phyloP scores from a whole-genome alignment of 192 early-diverging fungal species.

The Entomortierella chlamydospora region DNA sequence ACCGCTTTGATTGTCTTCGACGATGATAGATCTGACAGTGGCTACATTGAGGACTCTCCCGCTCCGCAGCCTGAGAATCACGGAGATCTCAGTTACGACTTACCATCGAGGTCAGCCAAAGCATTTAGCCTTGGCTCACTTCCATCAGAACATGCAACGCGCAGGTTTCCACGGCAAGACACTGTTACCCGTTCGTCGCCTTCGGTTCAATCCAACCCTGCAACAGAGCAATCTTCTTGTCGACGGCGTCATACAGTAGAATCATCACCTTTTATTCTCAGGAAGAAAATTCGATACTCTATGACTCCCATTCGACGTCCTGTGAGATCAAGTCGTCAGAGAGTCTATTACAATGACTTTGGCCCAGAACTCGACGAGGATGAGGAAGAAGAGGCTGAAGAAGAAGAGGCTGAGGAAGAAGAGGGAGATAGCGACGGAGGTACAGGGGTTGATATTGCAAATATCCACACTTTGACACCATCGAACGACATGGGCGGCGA shows the following conservation, averaged over 20 bases:
- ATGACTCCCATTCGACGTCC: conserved; percentile 18
- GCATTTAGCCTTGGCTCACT: neutral
- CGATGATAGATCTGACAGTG: neutral
- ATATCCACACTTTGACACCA: no score
- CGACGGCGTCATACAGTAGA: neutral
- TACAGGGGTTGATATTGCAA: no score
- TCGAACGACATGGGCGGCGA: no score
- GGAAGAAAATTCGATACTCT: conserved; percentile 11
- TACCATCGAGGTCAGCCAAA: no score
- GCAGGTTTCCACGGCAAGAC: no score
- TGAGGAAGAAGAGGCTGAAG: neutral
- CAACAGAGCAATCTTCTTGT: neutral
- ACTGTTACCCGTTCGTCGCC: no score
- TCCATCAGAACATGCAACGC: neutral
- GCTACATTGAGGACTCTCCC: neutral
- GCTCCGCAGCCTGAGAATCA: no score
- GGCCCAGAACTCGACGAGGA: neutral
- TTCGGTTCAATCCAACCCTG: no score
- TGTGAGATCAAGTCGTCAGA: neutral
- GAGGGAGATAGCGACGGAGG: no score
- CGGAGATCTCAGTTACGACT: neutral
- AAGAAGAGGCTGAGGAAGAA: neutral
- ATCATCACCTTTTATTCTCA: neutral
- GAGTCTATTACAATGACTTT: neutral
- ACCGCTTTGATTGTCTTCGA: neutral